Base-by-base conservation (phyloP, 1,139 yeast species). In the Blastobotrys persicus region DNA sequence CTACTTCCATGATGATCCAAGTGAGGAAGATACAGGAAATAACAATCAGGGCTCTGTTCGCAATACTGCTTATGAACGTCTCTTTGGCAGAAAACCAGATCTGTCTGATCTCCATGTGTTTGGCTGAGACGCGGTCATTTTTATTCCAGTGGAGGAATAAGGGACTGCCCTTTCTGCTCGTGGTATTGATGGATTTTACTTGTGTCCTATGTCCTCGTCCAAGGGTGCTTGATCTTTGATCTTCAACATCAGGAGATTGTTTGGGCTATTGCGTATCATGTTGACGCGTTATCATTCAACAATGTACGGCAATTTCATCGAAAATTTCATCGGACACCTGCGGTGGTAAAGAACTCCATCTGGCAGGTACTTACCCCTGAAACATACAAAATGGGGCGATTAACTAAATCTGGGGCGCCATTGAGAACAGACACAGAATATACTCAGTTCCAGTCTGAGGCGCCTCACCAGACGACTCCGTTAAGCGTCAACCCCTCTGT, bases 351-450 rank as follows among this genome's bases (percentile, higher is more conserved):
- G 12, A 34, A 34, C 16, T n/a, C 17, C 20, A 17, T 34, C 12
- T 34, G 39, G 39, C 11, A 9, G 12, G 18, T 34, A 14, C 16
- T 34, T 5, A 34, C 39, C 11, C 39, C 39, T 11, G 39, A 11
- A 14, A 34, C 17, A 9, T 34, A 34, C 12, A 13, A 14, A 14
- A 34, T n/a, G 20, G 39, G 35, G 12, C 16, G 39, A 34, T 13
- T 34, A 4, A 34, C 39, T 4, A 11, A 14, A 34, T n/a, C 13
- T 12, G 39, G 39, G 18, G 16, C 13, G 39, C 39, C 20, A n/a
- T 17, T 34, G 20, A 34, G 2, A 49, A 48, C 23, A 41, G 47
- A 9, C 42, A 38, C n/a, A 40, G 46, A 12, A 32, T 32, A 12
- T 7, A 32, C 6, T 32, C 16, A 13, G 35, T 13, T 5, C 35